Evolutionary conservation across 106 monocot genomes (phyloP), one percentile per base, ranked within the genome.

Genomic region (Acorus calamus): DNA sequence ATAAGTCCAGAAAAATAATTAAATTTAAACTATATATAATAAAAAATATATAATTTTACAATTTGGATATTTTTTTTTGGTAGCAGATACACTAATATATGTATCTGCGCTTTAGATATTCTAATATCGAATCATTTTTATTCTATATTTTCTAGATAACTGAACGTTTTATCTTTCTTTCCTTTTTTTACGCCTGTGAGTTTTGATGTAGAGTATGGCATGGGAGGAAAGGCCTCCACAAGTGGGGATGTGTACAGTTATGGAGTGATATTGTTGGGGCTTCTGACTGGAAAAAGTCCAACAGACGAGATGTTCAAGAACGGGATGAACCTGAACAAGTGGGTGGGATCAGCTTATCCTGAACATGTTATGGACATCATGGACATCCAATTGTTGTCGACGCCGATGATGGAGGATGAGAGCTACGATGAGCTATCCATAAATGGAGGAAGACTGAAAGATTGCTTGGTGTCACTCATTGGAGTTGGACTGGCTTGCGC

Each of bases 251-350:
- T 66, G 2, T 79, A 79, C 48, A 79, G 79, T 47, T 79, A 66
- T 7, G 74, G 79, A 0, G 58, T 74, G 11, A 53, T 79, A 60
- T 55, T 79, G 1, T 41, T 79, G 2, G 79, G 69, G 52, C 53
- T 79, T 42, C n/a, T 79, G n/a, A 73, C 79, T 1, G 79, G 74
- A 14, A 79, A 70, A 65, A 79, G 73, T 14, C 79, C 79, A 5
- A 69, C 69, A 0, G 56, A 69, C 49, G 68, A 69, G 9, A 42
- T 43, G 50, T 78, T 78, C 52, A 55, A 7, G 14, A 67, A 53
- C 4, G 67, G 6, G 2, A 14, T 77, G 47, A 71, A 49, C 9
- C 46, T 78, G 3, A 61, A 44, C 56, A 67, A 63, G 47, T 72
- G 78, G 78, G 67, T 72, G 7, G 47, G 66, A 45, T 61, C 53